Evolutionary conservation across 306 rosid species (phyloP), one percentile per base, ranked within the genome.

Genomic region (Rosa rugosa): DNA sequence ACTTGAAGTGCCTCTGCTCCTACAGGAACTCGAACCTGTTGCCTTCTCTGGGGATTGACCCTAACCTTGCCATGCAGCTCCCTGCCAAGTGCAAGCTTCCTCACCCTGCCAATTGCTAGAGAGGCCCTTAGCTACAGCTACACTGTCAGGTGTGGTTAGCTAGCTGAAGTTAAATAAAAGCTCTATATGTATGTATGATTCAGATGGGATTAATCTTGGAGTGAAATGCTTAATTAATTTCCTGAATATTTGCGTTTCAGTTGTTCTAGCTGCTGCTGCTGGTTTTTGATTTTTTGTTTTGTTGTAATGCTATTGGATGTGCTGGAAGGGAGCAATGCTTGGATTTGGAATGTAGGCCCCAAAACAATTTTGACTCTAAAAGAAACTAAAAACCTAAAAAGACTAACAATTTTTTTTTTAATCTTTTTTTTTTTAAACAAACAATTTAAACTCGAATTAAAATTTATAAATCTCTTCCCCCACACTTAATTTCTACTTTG

Each of bases 21-120:
- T 90, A 86, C 66, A 88, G 13, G 77, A 86, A 83, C 80, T 88
- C 92, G 6, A 70, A 49, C n/a, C 56, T 84, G 36, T 80, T 90
- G 73, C 88, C 94, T 78, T 77, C 92, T 12, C 82, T 90, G 23
- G 90, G 94, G 13, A 88, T 90, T 69, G 88, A 90, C 71, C 89
- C 90, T 13, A 67, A 70, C 27, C 89, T 90, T 47, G 94, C 92
- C 57, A 1, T 88, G 79, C 79, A 86, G 84, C 87, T 90, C 9
- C 94, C 94, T 53, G 71, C 10, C 4, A 83, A 81, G 70, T 90
- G 94, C 84, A 86, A 76, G 41, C 85, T 90, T 80, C 83, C 90
- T 25, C 79, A 83, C 31, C 82, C 88, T 67, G 72, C 91, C 11
- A 76, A 78, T 25, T 88, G 92, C 80, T 87, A 82, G 71, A 54